Percentiles rank a stretch among this genome's conserved stretches.
Evolutionary conservation across 129 eudicot genomes (phyloP).

Genomic region (Lactuca sativa): DNA sequence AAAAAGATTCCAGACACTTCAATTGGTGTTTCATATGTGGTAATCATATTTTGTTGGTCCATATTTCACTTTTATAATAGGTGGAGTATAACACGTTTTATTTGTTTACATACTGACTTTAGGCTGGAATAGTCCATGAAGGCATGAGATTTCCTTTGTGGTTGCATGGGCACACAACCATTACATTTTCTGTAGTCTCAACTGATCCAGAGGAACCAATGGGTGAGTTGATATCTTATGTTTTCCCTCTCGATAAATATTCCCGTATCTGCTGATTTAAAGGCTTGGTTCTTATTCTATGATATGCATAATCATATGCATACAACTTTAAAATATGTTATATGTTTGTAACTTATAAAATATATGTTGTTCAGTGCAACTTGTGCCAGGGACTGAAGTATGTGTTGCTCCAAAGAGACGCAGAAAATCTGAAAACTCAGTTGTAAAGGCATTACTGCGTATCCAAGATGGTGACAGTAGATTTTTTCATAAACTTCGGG

Average conservation of each 20-base stretch:
- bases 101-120: conserved; percentile 23
- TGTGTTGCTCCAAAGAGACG: conserved; percentile 97
- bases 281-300: conserved; percentile 9
- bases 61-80: not conserved
- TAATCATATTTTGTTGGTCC: not conserved
- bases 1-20: too few species aligned
- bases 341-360: conserved; percentile 21
- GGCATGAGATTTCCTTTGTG: conserved; percentile 86
- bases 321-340: conserved; percentile 8
- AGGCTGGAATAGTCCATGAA: conserved; percentile 85
- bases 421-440: conserved; percentile 34
- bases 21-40: too few species aligned
- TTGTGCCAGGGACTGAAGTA: conserved; percentile 87
- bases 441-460: conserved; percentile 68
- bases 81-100: not conserved
- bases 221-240: conserved; percentile 50
- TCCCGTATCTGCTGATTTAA: not conserved
- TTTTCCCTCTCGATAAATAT: conserved; percentile 14
- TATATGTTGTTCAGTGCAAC: conserved; percentile 67
- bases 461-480: conserved; percentile 70
- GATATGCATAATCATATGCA: not conserved
- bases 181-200: conserved; percentile 75
- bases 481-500: conserved; percentile 49
- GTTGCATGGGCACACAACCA: conserved; percentile 80
- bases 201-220: conserved; percentile 62